Evolutionary conservation across 371 early-diverging fungal genomes (phyloP), one percentile per base, ranked within the genome.

Genomic region (Funneliformis caledonium): DNA sequence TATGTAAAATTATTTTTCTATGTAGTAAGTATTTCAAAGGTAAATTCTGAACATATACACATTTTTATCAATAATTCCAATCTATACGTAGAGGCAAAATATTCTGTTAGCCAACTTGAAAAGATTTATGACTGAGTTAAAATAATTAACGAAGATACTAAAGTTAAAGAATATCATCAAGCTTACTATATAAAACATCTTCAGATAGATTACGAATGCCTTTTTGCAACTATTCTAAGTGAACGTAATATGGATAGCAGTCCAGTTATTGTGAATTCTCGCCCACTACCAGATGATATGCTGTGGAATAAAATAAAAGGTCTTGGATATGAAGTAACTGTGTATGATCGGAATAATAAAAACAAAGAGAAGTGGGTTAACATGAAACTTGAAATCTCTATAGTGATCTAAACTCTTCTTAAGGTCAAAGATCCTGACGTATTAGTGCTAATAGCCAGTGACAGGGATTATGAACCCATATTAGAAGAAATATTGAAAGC

Each of bases 41-140:
- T 60, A 45, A 75, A 75, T 12, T 60, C 76, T 22, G 37, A 43
- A 75, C 56, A 0, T 60, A 47, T 76, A 33, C 45, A 76, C 65
- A 14, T 76, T 56, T 76, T 76, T 31, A 22, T 76, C 14, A 48
- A 76, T 47, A 76, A 76, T 31, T 76, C 77, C 56, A 62, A 76
- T 31, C 6, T 76, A 22, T 62, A 45, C 12, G 62, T 76, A 14
- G 65, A 76, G 47, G 65, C 12, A 22, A 76, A 76, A 76, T 76
- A 76, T 76, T 9, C 64, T 56, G 48, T 76, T 76, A 62, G 76
- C 8, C 37, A 45, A 19, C 7, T 61, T n/a, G 76, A 76, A 61
- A 59, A 61, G n/a, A 52, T 52, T 52, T 52, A 52, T 52, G 52
- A 52, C 16, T 4, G 50, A 12, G 12, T 12, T 65, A 26, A 65